These are phyloP conservation scores for Echites panduratus DNA, from an alignment of 257 asterid species.

Conservation along the genomic window DNA sequence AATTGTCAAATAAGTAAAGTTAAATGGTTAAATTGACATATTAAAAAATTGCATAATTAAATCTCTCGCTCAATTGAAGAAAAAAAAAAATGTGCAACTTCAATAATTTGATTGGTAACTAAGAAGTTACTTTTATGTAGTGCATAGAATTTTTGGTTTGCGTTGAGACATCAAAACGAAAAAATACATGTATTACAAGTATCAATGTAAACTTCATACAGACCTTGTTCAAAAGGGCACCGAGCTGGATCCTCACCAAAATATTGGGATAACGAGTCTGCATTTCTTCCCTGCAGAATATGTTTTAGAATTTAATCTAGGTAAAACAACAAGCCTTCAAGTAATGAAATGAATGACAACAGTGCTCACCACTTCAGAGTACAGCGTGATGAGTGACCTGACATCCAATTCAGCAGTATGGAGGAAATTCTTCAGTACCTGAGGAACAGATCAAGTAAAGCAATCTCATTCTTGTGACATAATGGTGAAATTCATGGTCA, in stretches of 20 bases:
- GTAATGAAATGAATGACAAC: background rate
- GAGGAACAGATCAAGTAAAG: constrained; percentile 23
- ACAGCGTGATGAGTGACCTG: constrained; percentile 79
- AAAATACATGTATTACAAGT: background rate
- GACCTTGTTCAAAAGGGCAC: constrained; percentile 99
- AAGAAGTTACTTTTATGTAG: too few relatives aligned
- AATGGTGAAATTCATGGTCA: background rate
- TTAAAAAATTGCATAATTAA: too few relatives aligned
- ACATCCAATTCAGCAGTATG: constrained; percentile 91
- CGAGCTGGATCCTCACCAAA: constrained; percentile 99
- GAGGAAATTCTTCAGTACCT: constrained; percentile 86
- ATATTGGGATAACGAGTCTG: constrained; percentile 85
- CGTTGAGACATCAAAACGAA: background rate
- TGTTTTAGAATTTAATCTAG: constrained; percentile 10
- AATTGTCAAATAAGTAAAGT: too few relatives aligned
- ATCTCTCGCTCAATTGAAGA: too few relatives aligned
- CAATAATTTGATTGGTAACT: too few relatives aligned
- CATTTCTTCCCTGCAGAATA: constrained; percentile 83
- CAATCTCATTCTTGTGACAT: background rate
- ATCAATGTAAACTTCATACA: background rate
- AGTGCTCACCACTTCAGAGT: constrained; percentile 94
- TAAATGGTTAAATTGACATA: too few relatives aligned
- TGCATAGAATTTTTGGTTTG: background rate
- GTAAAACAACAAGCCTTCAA: background rate
- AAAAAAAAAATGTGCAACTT: too few relatives aligned